Evolutionary conservation across 257 asterid genomes (phyloP).

Genomic region (Schizonepeta tenuifolia): DNA sequence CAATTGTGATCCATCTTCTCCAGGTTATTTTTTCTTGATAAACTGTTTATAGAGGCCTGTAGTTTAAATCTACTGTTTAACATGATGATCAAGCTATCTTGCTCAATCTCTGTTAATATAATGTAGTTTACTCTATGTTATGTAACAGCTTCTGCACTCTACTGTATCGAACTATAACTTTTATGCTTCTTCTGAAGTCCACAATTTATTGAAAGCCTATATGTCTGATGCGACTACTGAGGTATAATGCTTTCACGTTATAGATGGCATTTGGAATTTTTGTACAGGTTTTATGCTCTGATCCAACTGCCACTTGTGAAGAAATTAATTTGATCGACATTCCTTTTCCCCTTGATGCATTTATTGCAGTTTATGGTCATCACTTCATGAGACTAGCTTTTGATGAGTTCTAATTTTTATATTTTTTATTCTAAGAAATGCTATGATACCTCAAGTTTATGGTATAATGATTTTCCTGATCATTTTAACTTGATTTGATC

Average conservation of each 20-base stretch:
- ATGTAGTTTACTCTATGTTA: conserved; percentile 15
- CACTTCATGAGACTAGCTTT: conserved; percentile 15
- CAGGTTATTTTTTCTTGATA: neutral
- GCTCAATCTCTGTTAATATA: conserved; percentile 1
- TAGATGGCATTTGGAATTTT: conserved; percentile 22
- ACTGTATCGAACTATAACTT: neutral
- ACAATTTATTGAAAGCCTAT: neutral
- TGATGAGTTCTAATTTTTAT: conserved; percentile 15
- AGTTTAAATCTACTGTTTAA: neutral
- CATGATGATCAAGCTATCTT: conserved; percentile 23
- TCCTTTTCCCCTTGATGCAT: conserved; percentile 5
- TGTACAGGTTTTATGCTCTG: conserved; percentile 1
- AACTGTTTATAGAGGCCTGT: neutral
- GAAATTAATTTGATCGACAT: conserved; percentile 22
- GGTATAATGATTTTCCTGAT: neutral
- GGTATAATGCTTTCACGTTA: conserved; percentile 10
- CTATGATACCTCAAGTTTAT: neutral
- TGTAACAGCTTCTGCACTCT: neutral
- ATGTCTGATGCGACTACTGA: neutral
- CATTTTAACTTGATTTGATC: neutral
- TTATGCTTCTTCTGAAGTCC: conserved; percentile 26
- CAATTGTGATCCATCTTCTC: neutral
- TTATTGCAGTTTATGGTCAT: neutral
- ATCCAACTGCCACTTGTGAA: conserved; percentile 6
- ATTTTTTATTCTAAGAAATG: conserved; percentile 10